Evolutionary conservation across 2,329 filamentous ascomycete genomes (phyloP), one percentile per base, ranked within the genome.

Genomic region (Apiospora saccharicola): DNA sequence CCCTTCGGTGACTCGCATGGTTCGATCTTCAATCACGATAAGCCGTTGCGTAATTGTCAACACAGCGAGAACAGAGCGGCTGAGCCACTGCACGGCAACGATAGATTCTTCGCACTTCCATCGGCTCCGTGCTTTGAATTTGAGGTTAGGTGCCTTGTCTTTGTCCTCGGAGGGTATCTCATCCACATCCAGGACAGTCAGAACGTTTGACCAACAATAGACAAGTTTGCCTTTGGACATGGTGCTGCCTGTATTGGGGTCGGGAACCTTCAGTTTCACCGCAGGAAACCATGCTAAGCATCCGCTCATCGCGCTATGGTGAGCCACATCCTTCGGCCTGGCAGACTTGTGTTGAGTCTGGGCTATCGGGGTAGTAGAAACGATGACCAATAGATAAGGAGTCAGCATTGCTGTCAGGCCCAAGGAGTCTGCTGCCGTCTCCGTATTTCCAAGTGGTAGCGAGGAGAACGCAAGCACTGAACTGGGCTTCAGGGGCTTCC

Each of bases 181-280:
- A 70, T 96, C 91, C 14, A 98, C 90, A 75, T 99, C 96, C 34
- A 99, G 85, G 6, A 99, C 92, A 0, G 95, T 98, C 75, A 99
- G 85, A n/a, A 98, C 91, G 78, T 98, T 98, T 2, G 96, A 98
- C 96, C 96, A 99, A 82, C 95, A 98, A 83, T 99, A 99, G 0
- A 94, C 96, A 24, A 99, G 88, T 81, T 99, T 98, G 49, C 92
- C 93, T 78, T 91, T 92, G 24, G 94, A 95, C 13, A 92, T 87
- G 10, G 91, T 89, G 77, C 91, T 92, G 6, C 90, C 91, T 0
- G 89, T 90, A 67, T 89, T 87, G 1, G 89, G 85, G 74, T 94
- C 91, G 13, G 90, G 89, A 22, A 90, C 89, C 81, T 98, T 98
- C 61, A 99, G 86, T 79, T 94, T 96, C 67, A 99, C 96, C 1